These are phyloP conservation scores for Aspergillus pseudoterreus DNA, from an alignment of 2,329 filamentous ascomycete genomes.

Conservation along the genomic window DNA sequence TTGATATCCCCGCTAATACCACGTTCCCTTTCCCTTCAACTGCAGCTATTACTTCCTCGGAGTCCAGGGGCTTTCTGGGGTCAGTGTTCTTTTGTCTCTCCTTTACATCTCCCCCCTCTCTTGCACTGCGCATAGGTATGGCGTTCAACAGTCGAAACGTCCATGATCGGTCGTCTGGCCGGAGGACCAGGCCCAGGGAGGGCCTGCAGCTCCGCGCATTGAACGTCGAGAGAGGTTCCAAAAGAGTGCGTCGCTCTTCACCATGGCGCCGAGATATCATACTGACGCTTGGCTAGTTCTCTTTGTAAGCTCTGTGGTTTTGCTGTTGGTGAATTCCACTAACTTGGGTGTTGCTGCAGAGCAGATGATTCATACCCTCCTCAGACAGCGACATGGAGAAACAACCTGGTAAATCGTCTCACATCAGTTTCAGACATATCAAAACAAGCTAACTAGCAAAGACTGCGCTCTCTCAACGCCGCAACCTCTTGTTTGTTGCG, in stretches of 20 bases:
- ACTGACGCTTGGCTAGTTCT: slow-evolving; percentile 15
- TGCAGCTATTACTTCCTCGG: not conserved
- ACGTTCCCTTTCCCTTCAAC: not conserved
- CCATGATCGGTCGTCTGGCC: slow-evolving; percentile 2
- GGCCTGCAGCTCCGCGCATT: slow-evolving; percentile 26
- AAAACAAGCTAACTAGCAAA: slow-evolving; percentile 6
- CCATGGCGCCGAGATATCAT: not conserved
- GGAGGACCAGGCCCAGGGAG: slow-evolving; percentile 14
- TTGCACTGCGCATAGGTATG: slow-evolving; percentile 13
- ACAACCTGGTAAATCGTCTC: slow-evolving; percentile 37
- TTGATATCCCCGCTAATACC: not conserved
- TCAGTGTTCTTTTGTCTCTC: not conserved
- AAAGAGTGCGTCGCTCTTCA: slow-evolving; percentile 29
- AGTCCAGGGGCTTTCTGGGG: too few relatives aligned
- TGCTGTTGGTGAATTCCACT: not conserved
- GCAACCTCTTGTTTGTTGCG: slow-evolving; percentile 46
- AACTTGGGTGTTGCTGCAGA: slow-evolving; percentile 13
- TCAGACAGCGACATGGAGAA: slow-evolving; percentile 37
- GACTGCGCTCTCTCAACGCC: slow-evolving; percentile 46
- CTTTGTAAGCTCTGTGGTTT: slow-evolving; percentile 11
- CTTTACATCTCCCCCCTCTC: not conserved
- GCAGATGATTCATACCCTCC: slow-evolving; percentile 28
- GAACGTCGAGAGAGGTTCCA: slow-evolving; percentile 28
- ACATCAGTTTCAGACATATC: not conserved
- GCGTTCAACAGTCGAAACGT: slow-evolving; percentile 12